A percentile compares a stretch with the other conserved stretches of the same genome.
These are phyloP conservation scores for Candida smagusa DNA, from an alignment of 1,139 yeast genomes.

Conservation along the genomic window DNA sequence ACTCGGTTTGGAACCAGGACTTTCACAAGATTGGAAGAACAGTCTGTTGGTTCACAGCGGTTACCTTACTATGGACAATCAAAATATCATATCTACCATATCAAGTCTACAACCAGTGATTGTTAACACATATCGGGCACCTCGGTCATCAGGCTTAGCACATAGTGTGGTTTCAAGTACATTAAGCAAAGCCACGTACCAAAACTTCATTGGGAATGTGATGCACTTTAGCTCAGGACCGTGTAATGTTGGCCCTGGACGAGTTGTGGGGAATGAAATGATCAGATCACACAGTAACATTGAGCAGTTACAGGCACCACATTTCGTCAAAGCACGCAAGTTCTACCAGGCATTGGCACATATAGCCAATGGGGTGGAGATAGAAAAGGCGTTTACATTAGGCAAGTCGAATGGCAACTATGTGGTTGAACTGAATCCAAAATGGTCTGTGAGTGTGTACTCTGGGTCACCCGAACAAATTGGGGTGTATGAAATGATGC, in stretches of 20 bases:
- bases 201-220: constrained; percentile 24
- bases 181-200: constrained; percentile 17
- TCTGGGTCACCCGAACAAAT: constrained; percentile 40
- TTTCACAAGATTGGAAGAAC: constrained; percentile 9
- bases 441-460: constrained; percentile 31
- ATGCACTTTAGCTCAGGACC: constrained; percentile 35
- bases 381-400: constrained; percentile 19
- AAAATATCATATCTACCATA: too few species aligned
- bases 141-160: constrained; percentile 34
- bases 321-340: constrained; percentile 23
- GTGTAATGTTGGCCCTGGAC: constrained; percentile 33
- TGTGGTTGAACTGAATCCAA: constrained; percentile 18
- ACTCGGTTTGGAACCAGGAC: constrained; percentile 7
- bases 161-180: constrained; percentile 21
- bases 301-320: constrained; percentile 24
- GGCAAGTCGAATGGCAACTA: constrained; percentile 25
- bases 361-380: constrained; percentile 29
- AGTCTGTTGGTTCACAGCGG: constrained; percentile 10
- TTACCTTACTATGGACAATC: constrained; percentile 3
- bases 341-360: constrained; percentile 28
- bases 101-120: constrained; percentile 7
- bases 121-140: constrained; percentile 27
- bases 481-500: constrained; percentile 40
- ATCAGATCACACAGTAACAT: constrained; percentile 38
- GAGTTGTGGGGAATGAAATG: constrained; percentile 16